Evolutionary conservation across 257 asterid genomes (phyloP), one percentile per base, ranked within the genome.

Genomic region (Solanum dulcamara): DNA sequence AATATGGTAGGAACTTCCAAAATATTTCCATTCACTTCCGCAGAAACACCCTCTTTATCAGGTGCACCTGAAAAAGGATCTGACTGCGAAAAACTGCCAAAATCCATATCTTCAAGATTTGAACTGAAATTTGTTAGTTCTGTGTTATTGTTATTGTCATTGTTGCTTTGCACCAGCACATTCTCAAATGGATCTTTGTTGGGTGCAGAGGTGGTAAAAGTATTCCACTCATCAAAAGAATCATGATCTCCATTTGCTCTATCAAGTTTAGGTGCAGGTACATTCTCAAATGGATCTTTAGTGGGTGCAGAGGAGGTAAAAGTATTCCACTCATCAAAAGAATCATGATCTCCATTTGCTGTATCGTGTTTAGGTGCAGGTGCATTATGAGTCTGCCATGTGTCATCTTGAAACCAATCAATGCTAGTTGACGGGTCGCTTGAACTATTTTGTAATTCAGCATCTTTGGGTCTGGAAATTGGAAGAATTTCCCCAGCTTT

Each of bases 301-400:
- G 74, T 74, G 85, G 86, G 86, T 77, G 89, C 82, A 50, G 94
- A 90, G 90, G 92, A 89, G 6, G 94, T 88, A 88, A 95, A 93
- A 86, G 91, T 93, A 91, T 93, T 84, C 99, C 99, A 94, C 6
- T 90, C 96, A 62, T 87, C 93, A 86, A 88, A 87, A 20, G 89
- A 79, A 64, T 90, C 90, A 32, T 86, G 92, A 57, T 91, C 92
- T 84, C 59, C 75, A 33, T 46, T 60, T 28, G 28, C 30, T 30
- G 82, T 46, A 81, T 71, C 86, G 81, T 71, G 91, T 64, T 82
- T 84, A 48, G 90, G 88, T 72, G 46, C 88, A 74, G 86, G 86
- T 28, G 84, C 32, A 62, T 85, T 51, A 75, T 62, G 87, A 68
- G 89, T 87, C 88, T 87, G 92, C 86, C 89, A 88, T 44, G 85